These are phyloP conservation scores for Geum urbanum DNA, from an alignment of 306 rosid genomes.

Conservation along the genomic window DNA sequence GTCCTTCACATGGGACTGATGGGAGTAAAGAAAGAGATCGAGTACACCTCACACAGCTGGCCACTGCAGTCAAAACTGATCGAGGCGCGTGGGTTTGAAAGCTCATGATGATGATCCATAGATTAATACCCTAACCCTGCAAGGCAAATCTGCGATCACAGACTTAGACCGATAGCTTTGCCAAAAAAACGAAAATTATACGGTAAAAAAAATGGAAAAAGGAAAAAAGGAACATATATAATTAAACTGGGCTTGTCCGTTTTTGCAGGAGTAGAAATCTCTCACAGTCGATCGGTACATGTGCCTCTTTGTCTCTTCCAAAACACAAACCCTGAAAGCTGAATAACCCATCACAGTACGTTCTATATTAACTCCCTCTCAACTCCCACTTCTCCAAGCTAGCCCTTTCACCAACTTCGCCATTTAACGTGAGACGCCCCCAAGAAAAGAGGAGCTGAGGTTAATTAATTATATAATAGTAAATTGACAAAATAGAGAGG, in stretches of 20 bases:
- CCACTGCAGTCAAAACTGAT: neutral
- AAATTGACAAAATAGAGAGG: neutral
- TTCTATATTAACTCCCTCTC: slow-evolving; percentile 35
- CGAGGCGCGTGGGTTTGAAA: slow-evolving; percentile 4
- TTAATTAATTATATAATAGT: neutral
- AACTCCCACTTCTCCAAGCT: slow-evolving; percentile 46
- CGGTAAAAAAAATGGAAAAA: slow-evolving; percentile 33
- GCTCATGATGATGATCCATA: neutral
- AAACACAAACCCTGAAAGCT: slow-evolving; percentile 4
- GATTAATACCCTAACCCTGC: neutral
- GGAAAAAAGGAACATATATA: slow-evolving; percentile 24
- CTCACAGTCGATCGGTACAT: neutral
- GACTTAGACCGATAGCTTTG: neutral
- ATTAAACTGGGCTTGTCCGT: slow-evolving; percentile 42
- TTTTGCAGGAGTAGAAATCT: slow-evolving; percentile 34
- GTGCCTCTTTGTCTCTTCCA: slow-evolving; percentile 22
- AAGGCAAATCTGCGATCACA: neutral
- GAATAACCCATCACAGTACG: slow-evolving; percentile 25
- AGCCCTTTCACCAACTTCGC: slow-evolving; percentile 18
- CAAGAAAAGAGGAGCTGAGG: slow-evolving; percentile 11
- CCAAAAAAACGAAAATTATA: slow-evolving; percentile 28
- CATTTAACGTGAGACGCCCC: slow-evolving; percentile 21
- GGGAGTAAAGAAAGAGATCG: neutral
- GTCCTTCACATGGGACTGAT: neutral
- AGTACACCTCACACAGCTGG: slow-evolving; percentile 1